Base-by-base conservation (phyloP, 2,329 filamentous ascomycete species). In the Fusarium anguioides region DNA sequence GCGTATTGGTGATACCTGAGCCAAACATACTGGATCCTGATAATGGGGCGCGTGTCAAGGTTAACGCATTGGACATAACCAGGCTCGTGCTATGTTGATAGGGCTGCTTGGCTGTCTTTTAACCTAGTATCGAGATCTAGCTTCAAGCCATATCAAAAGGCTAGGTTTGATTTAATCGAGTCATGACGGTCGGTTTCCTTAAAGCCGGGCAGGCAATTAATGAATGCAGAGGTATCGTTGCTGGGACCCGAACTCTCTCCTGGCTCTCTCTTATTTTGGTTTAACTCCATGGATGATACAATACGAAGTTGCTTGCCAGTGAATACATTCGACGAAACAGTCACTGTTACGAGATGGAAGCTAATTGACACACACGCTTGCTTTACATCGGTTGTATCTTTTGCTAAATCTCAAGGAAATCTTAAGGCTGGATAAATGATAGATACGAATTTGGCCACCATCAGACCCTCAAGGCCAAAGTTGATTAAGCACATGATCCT, bases 101-200 rank as follows among this genome's bases (percentile, higher is more conserved):
- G 27, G 23, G 37, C 29, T 60, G 20, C 20, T 46, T 60, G 35
- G 7, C 18, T 24, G 27, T 44, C 12, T 40, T 26, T 10, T 27
- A 27, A 26, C 31, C n/a, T 35, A 58, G 17, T 35, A 63, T 49
- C 39, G 26, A 58, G 61, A 56, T 44, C 29, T 29, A 35, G 53
- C n/a, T n/a, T 24, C 17, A 5, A 29, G 31, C 17, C 15, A 50
- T 35, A 31, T 5, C 12, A 15, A 36, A 36, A 20, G 9, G 17
- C 45, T 8, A 41, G 14, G 8, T 42, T 8, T 21, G 15, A 21
- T 21, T 29, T 24, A 31, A 17, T 24, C 18, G 17, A 35, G 26
- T 17, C 17, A 27, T n/a, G 11, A 11, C 27, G 17, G n/a, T 20
- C 8, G 18, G 23, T 27, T 49, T 20, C 17, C 20, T 17, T 17